Percentiles rank a stretch among this genome's conserved stretches.
These are phyloP conservation scores for Arthrobotrys sinensis DNA, from an alignment of 2,329 filamentous ascomycete genomes.

Conservation along the genomic window DNA sequence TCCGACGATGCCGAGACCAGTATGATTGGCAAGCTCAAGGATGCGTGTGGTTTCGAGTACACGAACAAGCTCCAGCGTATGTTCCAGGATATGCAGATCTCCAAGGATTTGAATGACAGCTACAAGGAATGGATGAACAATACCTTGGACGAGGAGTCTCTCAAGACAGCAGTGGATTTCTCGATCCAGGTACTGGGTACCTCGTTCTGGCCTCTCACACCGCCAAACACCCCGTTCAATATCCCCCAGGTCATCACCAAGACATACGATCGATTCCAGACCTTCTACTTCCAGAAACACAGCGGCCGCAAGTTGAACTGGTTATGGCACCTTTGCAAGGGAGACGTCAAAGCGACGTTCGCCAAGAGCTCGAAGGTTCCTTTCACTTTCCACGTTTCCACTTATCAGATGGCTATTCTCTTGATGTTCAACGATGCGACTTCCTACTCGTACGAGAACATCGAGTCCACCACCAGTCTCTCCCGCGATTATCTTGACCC, in stretches of 20 bases:
- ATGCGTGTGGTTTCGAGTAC: conserved; percentile 98
- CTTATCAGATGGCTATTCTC: conserved; percentile 97
- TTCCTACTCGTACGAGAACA: conserved; percentile 87
- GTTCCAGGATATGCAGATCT: conserved; percentile 99
- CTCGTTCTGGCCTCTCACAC: conserved; percentile 94
- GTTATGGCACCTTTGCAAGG: conserved; percentile 98
- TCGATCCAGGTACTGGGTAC: conserved; percentile 94
- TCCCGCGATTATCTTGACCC: conserved; percentile 87
- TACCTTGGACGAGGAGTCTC: conserved; percentile 76
- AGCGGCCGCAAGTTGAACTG: conserved; percentile 96
- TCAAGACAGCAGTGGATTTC: conserved; percentile 83
- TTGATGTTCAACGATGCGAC: conserved; percentile 95
- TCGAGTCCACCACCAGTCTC: conserved; percentile 83
- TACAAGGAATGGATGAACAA: conserved; percentile 84
- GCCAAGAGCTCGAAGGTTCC: conserved; percentile 90
- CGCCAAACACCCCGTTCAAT: conserved; percentile 89
- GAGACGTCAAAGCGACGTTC: conserved; percentile 94
- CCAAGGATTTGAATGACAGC: conserved; percentile 92
- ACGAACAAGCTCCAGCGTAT: conserved; percentile 99
- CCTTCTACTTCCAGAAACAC: conserved; percentile 96
- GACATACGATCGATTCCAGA: conserved; percentile 89
- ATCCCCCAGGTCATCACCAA: conserved; percentile 87
- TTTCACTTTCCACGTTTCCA: conserved; percentile 96
- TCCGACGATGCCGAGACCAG: conserved; percentile 98
- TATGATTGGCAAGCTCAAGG: conserved; percentile 99